Percentiles rank a stretch among this genome's conserved stretches.
Conservation (phyloP, 2,329 filamentous ascomycete genomes). For the Monosporascus sp. region DNA sequence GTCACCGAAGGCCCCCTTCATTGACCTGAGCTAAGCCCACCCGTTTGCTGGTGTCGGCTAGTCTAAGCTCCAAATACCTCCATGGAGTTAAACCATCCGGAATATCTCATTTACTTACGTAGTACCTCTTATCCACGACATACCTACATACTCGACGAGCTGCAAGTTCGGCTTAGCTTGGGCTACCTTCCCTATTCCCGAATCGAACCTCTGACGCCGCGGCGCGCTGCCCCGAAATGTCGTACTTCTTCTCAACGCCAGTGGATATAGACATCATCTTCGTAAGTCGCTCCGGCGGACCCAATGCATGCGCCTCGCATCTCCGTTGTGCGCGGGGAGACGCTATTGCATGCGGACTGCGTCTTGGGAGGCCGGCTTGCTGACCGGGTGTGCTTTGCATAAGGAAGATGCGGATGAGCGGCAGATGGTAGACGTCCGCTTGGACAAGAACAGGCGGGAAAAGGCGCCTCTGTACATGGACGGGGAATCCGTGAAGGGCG, state of each 20-base stretch:
- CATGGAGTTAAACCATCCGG: background rate
- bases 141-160: background rate
- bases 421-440: conserved; percentile 93
- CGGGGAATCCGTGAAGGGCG: conserved; percentile 95
- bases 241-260: conserved; percentile 96
- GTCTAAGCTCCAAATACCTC: background rate
- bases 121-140: background rate
- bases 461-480: conserved; percentile 97
- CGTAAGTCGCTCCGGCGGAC: conserved; percentile 1
- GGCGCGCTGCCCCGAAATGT: conserved; percentile 53
- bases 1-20: too few species aligned
- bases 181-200: background rate
- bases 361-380: background rate
- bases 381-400: background rate
- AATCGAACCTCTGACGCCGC: background rate
- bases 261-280: conserved; percentile 99
- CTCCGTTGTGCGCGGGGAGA: background rate
- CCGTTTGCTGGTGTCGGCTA: too few species aligned
- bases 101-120: background rate
- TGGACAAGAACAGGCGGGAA: conserved; percentile 96
- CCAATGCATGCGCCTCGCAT: background rate
- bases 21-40: too few species aligned
- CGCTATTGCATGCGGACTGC: background rate
- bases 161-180: background rate
- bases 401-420: conserved; percentile 84